Base-by-base conservation (phyloP, 2,329 filamentous ascomycete species). In the Zymoseptoria pseudotritici region DNA sequence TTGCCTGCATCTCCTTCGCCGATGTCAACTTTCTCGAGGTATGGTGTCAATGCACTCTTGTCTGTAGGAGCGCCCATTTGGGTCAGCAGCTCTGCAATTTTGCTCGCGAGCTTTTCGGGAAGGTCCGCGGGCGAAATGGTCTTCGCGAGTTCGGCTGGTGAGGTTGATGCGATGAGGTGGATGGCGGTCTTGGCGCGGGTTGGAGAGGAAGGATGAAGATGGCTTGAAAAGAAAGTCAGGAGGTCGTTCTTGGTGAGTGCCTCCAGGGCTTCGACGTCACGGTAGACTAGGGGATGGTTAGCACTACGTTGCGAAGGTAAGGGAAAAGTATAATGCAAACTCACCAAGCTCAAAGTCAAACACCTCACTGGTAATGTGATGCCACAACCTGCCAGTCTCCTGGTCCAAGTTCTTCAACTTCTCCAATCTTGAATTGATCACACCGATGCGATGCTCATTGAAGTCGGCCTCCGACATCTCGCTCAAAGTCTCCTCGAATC, bases 351-450 rank as follows among this genome's bases (percentile, higher is more conserved):
- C 82, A 74, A 97, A 99, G 74, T 97, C 91, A 73, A 92, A 95
- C 66, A 88, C 90, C 72, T 97, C 92, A 56, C 83, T 88, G 55
- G 85, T 83, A 66, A 99, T 90, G 70, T 97, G 90, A 55, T 81
- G 82, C 92, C 91, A 96, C 72, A 95, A 87, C 52, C 90, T 83
- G 58, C 81, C 83, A 4, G 87, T 91, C 77, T 99, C 94, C 65
- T 93, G 88, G 61, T 87, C 84, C 53, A 99, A 78, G 66, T 97
- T 97, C 81, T 96, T 96, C 67, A 96, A 75, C 75, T 95, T 96
- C 76, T 97, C 92, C 21, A 96, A 78, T 17, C 90, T 81, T 76
- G 91, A 91, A 71, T 89, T 90, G 70, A 97, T 86, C 50, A 97
- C 80, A 69, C 91, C 95, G 67, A 89, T 84, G 78, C 96, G 96